Base-by-base conservation (phyloP, 768 basidiomycete genomes). In the Termitomyces sp. region DNA sequence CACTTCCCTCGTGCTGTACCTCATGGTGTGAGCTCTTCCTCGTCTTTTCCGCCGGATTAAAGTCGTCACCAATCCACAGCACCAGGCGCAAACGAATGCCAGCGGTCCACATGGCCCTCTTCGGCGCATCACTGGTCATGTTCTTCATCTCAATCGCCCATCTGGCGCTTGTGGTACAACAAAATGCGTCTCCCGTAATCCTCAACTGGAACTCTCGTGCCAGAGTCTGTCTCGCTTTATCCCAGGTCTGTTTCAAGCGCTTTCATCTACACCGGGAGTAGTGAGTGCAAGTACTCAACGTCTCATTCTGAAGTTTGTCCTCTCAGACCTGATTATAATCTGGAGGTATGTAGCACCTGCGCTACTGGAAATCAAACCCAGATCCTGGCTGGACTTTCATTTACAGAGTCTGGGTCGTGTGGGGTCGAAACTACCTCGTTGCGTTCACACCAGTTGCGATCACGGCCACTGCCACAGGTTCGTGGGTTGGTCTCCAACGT, bases 271-370 rank as follows among this genome's bases (percentile, higher is more conserved):
- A 43, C 22, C 42, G 3, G 12, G 4, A 42, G 20, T 45, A 22
- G 3, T 31, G n/a, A n/a, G n/a, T n/a, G n/a, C n/a, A n/a, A n/a
- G n/a, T n/a, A n/a, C n/a, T n/a, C n/a, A n/a, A n/a, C n/a, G n/a
- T n/a, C n/a, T n/a, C n/a, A n/a, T n/a, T n/a, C n/a, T n/a, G n/a
- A n/a, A 62, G 58, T 62, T 57, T 23, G 23, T 57, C n/a, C 53
- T 57, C 25, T 54, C 58, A 0, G 58, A 62, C 27, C 29, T 62
- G 6, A 50, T 62, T 22, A 31, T 60, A 15, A 56, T 57, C 29
- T 62, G 61, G 61, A 62, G 61, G 61, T 62, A 18, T 32, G 7
- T 41, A n/a, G n/a, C n/a, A n/a, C n/a, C n/a, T n/a, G n/a, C n/a
- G n/a, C n/a, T n/a, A n/a, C n/a, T n/a, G n/a, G n/a, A n/a, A n/a